Conservation (phyloP, 495 filamentous ascomycete genomes). For the Bacidia rubella region DNA sequence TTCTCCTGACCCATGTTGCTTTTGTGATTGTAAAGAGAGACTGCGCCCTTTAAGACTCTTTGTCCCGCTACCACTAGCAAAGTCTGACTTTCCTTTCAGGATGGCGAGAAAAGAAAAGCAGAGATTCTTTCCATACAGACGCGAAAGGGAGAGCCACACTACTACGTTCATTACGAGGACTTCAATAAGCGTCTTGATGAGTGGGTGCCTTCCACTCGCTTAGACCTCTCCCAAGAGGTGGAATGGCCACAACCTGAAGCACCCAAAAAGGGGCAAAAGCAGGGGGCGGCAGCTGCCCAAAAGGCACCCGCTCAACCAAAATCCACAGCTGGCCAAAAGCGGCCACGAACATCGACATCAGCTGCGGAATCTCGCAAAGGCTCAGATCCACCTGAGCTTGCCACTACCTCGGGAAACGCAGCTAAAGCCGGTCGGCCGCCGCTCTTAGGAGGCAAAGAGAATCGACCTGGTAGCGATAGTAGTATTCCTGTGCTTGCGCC, state of each 20-base stretch:
- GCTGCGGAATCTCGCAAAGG: conserved; percentile 38
- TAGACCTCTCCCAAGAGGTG: conserved; percentile 68
- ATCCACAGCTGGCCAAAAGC: conserved; percentile 29
- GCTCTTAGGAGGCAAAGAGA: conserved; percentile 46
- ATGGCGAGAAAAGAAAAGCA: conserved; percentile 75
- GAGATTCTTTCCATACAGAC: conserved; percentile 84
- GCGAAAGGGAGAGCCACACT: conserved; percentile 68
- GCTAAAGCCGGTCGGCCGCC: conserved; percentile 28
- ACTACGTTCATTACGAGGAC: conserved; percentile 96
- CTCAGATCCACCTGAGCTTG: conserved; percentile 43
- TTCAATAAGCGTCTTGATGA: conserved; percentile 99
- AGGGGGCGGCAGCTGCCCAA: conserved; percentile 29
- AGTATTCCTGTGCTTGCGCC: conserved; percentile 38
- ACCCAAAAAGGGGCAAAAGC: conserved; percentile 49
- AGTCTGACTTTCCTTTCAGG: conserved; percentile 30
- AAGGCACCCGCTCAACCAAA: conserved; percentile 27
- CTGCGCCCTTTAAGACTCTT: neutral
- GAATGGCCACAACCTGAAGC: conserved; percentile 68
- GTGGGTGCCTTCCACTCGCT: conserved; percentile 70
- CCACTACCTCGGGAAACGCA: conserved; percentile 33
- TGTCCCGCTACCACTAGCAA: neutral
- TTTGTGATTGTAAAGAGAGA: conserved; percentile 2
- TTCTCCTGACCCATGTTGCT: conserved; percentile 14
- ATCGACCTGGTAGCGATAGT: conserved; percentile 32
- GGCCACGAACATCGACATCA: conserved; percentile 27